Evolutionary conservation across 495 filamentous ascomycete species (phyloP), one percentile per base, ranked within the genome.

Genomic region (Friedmanniomyces endolithicus): DNA sequence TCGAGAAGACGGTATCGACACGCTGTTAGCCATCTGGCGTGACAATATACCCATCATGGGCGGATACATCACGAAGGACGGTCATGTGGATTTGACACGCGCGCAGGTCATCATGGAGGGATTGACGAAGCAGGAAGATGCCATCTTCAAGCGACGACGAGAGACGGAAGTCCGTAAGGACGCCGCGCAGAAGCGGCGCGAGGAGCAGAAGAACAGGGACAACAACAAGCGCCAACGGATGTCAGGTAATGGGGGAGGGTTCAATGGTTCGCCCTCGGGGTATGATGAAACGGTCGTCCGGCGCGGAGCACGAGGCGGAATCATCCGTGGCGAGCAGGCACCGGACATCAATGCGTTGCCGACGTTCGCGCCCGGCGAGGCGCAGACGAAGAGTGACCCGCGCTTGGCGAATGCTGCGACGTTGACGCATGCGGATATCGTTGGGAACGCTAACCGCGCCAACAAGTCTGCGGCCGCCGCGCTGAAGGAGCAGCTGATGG

Each of bases 1-100:
- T 67, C 80, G 90, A 59, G 92, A 99, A 63, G 85, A 95, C 67
- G 94, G 90, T 25, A 97, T 99, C 67, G 90, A 99, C 64, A 94
- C 88, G 0, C 75, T 99, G 44, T 94, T 89, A 50, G 82, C 87
- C 7, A 94, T 97, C 55, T 99, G 94, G 92, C 83, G 85, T 55
- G 88, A 96, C 64, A 95, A 90, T 49, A 75, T 99, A 16, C 84
- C 88, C 11, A 61, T 75, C 23, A 97, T 97, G 94, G 88, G 85
- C 34, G 90, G 89, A 1, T 99, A 97, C 66, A 72, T 99, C 39
- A 97, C 92, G 43, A 85, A 90, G 64, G 92, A 99, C 74, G 92
- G 92, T 4, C 81, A 84, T 61, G 89, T 96, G 55, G 85, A 96
- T 55, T 75, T 99, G 20, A 79, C 84, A 37, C 82, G 84, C 55